phyloP scores from a whole-genome alignment of 208 protist species.

The Acanthamoeba triangularis region DNA sequence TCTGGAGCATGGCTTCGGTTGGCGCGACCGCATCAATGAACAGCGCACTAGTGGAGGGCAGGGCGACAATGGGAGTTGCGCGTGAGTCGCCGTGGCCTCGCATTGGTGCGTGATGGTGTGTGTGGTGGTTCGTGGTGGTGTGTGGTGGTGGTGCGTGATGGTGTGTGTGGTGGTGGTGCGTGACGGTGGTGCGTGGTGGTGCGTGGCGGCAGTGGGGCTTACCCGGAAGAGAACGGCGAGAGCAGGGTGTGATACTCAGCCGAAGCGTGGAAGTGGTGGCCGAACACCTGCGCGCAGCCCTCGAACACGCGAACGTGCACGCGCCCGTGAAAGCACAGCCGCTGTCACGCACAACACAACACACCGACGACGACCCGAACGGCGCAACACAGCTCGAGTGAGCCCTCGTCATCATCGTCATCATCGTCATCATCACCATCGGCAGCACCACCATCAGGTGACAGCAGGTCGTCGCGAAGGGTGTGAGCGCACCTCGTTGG shows the following conservation, averaged over 20 bases:
- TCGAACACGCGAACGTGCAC: not conserved
- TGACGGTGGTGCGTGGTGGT: too few relatives aligned
- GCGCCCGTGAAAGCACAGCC: constrained; percentile 3
- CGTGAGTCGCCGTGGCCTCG: too few relatives aligned
- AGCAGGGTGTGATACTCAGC: not conserved
- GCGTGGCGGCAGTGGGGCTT: not conserved
- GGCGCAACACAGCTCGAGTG: not conserved
- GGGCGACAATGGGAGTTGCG: too few relatives aligned
- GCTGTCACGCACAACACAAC: not conserved
- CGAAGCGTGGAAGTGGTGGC: constrained; percentile 8
- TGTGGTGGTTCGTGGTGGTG: too few relatives aligned
- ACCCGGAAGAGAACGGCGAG: not conserved
- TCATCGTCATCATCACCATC: too few relatives aligned
- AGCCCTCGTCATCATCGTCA: not conserved
- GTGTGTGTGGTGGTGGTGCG: too few relatives aligned
- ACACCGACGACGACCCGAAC: not conserved
- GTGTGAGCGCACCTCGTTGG: not conserved
- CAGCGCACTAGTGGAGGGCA: not conserved
- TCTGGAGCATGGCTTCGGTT: not conserved
- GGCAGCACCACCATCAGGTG: too few relatives aligned
- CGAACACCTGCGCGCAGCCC: constrained; percentile 2
- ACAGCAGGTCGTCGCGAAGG: not conserved
- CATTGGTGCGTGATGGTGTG: too few relatives aligned
- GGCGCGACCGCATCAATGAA: not conserved
- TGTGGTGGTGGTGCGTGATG: too few relatives aligned